Percentiles rank a stretch among this genome's conserved stretches.
Evolutionary conservation across 163 green algal genomes (phyloP).

Genomic region (Picocystis sp.): DNA sequence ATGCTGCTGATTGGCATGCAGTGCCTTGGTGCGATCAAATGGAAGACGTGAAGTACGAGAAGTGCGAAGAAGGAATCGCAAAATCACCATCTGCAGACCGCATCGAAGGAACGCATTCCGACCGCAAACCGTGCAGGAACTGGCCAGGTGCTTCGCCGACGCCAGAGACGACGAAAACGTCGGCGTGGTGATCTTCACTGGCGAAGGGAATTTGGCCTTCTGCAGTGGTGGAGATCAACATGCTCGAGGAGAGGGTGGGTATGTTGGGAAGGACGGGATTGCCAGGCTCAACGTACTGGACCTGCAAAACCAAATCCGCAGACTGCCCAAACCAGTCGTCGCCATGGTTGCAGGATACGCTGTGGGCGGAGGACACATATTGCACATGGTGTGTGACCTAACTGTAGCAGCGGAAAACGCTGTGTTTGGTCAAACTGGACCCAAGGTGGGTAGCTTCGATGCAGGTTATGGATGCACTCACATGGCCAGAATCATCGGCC

Average conservation of each 20-base stretch:
- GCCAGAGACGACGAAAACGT: conserved; percentile 70
- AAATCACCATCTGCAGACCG: conserved; percentile 90
- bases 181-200: conserved; percentile 87
- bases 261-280: conserved; percentile 74
- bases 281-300: conserved; percentile 91
- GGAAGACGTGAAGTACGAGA: conserved; percentile 80
- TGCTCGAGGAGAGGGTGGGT: conserved; percentile 72
- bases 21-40: conserved; percentile 22
- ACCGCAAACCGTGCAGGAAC: conserved; percentile 73
- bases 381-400: conserved; percentile 98
- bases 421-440: conserved; percentile 94
- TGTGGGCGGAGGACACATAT: conserved; percentile 88
- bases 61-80: conserved; percentile 35
- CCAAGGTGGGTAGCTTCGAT: conserved; percentile 94
- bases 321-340: conserved; percentile 32
- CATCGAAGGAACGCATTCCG: conserved; percentile 90
- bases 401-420: conserved; percentile 96
- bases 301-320: conserved; percentile 39
- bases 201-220: conserved; percentile 67
- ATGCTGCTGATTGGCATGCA: conserved; percentile 10
- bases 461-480: conserved; percentile 83
- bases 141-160: conserved; percentile 72
- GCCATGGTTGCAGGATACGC: conserved; percentile 90
- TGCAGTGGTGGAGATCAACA: conserved; percentile 91
- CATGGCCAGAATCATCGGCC: conserved; percentile 67